Percentiles rank a stretch among this genome's conserved stretches.
Conservation (phyloP, 768 basidiomycete genomes). For the Xanthoconium purpureum region DNA sequence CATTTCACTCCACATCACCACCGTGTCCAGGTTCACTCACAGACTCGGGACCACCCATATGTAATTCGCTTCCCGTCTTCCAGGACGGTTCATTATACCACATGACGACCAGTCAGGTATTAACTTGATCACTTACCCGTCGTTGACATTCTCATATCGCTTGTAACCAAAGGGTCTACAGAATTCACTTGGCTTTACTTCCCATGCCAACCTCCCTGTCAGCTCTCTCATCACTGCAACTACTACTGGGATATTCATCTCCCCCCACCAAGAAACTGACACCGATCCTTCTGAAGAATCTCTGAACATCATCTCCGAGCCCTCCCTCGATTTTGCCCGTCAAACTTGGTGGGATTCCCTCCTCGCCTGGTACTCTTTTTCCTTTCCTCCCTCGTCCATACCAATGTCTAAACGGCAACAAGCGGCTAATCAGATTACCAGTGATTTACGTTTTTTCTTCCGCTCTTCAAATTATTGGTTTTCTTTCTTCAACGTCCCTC, state of each 20-base stretch:
- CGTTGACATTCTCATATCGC: conserved; percentile 23
- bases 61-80: conserved; percentile 9
- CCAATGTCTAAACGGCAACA: conserved; percentile 45
- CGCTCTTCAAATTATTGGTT: conserved; percentile 67
- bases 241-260: conserved; percentile 2
- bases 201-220: conserved; percentile 1
- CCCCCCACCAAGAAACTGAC: conserved; percentile 11
- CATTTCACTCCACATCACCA: conserved; percentile 10
- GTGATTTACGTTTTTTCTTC: conserved; percentile 65
- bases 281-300: conserved; percentile 13
- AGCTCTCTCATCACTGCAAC: background rate
- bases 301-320: conserved; percentile 43
- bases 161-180: conserved; percentile 23
- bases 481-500: conserved; percentile 69
- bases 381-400: conserved; percentile 31
- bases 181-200: conserved; percentile 2
- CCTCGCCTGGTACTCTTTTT: conserved; percentile 47
- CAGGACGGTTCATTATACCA: conserved; percentile 10
- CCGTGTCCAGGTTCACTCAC: background rate
- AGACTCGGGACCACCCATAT: conserved; percentile 5
- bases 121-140: conserved; percentile 20
- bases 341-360: conserved; percentile 81
- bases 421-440: conserved; percentile 43
- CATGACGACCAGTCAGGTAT: conserved; percentile 30
- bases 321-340: conserved; percentile 63